These are phyloP conservation scores for Picea engelmannii DNA, from an alignment of 83 land plant species.

Conservation along the genomic window DNA sequence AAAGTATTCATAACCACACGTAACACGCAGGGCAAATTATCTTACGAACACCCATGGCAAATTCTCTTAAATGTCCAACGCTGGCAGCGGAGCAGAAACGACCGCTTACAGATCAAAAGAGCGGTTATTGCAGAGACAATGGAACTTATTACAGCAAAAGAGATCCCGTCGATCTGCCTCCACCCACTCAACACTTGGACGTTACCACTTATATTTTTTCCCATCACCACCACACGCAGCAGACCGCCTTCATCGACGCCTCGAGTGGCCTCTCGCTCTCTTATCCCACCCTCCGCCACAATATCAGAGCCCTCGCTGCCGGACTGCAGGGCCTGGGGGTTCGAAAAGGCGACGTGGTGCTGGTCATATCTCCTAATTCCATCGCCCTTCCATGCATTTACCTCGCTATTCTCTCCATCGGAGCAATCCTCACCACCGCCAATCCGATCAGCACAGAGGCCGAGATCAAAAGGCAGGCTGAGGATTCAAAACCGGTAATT, in stretches of 20 bases:
- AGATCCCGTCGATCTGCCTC: slow-evolving; percentile 40
- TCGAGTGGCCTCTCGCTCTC: slow-evolving; percentile 21
- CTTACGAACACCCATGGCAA: not conserved
- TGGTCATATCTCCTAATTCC: slow-evolving; percentile 52
- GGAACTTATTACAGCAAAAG: slow-evolving; percentile 68
- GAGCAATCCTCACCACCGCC: slow-evolving; percentile 56
- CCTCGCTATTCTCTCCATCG: slow-evolving; percentile 50
- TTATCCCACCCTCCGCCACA: slow-evolving; percentile 28
- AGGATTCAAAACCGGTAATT: slow-evolving; percentile 39
- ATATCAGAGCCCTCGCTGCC: slow-evolving; percentile 48
- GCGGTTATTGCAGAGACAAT: slow-evolving; percentile 54
- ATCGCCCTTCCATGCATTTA: slow-evolving; percentile 39
- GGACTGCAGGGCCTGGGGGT: slow-evolving; percentile 45
- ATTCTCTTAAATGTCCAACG: not conserved
- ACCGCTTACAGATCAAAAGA: slow-evolving; percentile 14
- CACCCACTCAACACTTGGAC: not conserved
- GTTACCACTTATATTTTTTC: not conserved
- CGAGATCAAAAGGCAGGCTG: slow-evolving; percentile 48
- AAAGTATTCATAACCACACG: no score
- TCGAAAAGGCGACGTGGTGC: slow-evolving; percentile 56
- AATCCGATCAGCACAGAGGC: slow-evolving; percentile 57
- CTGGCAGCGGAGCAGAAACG: no score
- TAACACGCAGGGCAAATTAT: no score
- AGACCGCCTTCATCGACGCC: slow-evolving; percentile 51
- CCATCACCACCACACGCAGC: not conserved